Percentiles rank a stretch among this genome's conserved stretches.
phyloP scores from a whole-genome alignment of 148 eudicot species.

The Heliosperma pusillum region DNA sequence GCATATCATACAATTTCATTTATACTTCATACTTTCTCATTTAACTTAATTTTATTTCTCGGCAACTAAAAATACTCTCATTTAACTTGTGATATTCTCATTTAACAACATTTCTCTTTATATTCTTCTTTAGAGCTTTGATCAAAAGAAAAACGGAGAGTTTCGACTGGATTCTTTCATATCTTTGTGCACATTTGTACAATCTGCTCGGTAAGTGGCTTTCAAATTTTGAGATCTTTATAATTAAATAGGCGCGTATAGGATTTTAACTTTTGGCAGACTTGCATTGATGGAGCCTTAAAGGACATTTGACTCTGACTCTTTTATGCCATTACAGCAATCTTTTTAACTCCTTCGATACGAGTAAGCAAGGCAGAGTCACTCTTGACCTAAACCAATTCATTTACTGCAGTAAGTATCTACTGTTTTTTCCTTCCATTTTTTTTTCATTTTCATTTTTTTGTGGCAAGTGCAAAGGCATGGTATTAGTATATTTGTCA shows the following conservation, averaged over 20 bases:
- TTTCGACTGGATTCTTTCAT: conserved; percentile 78
- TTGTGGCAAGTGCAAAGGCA: neutral
- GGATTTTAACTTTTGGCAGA: neutral
- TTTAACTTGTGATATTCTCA: neutral
- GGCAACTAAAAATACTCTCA: neutral
- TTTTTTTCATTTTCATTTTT: conserved; percentile 4
- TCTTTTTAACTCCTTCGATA: conserved; percentile 82
- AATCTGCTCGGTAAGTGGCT: conserved; percentile 62
- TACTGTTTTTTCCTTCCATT: neutral
- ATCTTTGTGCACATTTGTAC: conserved; percentile 72
- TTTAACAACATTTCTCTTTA: conserved; percentile 5
- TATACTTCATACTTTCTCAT: neutral
- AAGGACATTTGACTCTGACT: neutral
- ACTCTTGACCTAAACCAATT: conserved; percentile 90
- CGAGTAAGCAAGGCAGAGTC: conserved; percentile 80
- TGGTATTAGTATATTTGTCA: neutral
- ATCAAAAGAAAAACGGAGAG: conserved; percentile 64
- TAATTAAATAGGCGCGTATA: neutral
- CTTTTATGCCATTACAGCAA: conserved; percentile 43
- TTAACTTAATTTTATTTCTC: too few relatives aligned
- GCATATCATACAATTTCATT: neutral
- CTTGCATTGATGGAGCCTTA: neutral
- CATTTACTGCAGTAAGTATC: conserved; percentile 78
- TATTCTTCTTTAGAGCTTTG: conserved; percentile 60
- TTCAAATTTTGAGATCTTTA: conserved; percentile 5